phyloP scores from a whole-genome alignment of 2,329 filamentous ascomycete species.

The Phialophora verrucosa region DNA sequence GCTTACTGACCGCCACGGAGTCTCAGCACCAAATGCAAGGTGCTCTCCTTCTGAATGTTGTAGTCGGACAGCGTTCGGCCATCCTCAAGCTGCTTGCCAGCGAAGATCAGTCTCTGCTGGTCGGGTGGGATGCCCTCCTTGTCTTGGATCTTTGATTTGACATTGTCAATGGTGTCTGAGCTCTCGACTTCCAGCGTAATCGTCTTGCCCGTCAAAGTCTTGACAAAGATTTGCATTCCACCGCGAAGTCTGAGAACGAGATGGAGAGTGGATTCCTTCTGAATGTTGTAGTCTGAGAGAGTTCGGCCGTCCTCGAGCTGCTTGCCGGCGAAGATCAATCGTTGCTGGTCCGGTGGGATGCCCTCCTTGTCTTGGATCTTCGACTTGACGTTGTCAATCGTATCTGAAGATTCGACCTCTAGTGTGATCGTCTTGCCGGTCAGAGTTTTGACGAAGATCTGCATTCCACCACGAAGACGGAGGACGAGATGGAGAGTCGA shows the following conservation, averaged over 20 bases:
- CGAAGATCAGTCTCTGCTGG: conserved; percentile 73
- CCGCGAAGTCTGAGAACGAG: conserved; percentile 80
- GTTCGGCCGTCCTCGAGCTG: conserved; percentile 92
- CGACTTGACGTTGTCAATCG: conserved; percentile 90
- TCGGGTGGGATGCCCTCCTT: conserved; percentile 79
- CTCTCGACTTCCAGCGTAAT: conserved; percentile 72
- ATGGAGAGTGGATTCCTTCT: conserved; percentile 85
- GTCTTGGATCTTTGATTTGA: conserved; percentile 76
- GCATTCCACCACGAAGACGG: conserved; percentile 80
- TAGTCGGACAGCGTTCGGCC: conserved; percentile 60
- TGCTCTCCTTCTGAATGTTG: conserved; percentile 66
- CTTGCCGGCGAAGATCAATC: conserved; percentile 91
- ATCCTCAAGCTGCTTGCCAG: conserved; percentile 68
- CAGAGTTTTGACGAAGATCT: conserved; percentile 64
- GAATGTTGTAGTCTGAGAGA: conserved; percentile 94
- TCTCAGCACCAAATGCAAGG: conserved; percentile 67
- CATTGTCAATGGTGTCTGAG: conserved; percentile 73
- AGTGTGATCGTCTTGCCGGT: conserved; percentile 92
- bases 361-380: conserved; percentile 86
- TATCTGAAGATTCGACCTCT: conserved; percentile 87
- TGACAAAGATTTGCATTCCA: conserved; percentile 86
- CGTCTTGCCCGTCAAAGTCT: conserved; percentile 77
- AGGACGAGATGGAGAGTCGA: conserved; percentile 84
- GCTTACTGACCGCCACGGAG: conserved; percentile 58
- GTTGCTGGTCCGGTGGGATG: conserved; percentile 93